Evolutionary conservation across 2,329 filamentous ascomycete genomes (phyloP), one percentile per base, ranked within the genome.

Genomic region (Neurospora sp.): DNA sequence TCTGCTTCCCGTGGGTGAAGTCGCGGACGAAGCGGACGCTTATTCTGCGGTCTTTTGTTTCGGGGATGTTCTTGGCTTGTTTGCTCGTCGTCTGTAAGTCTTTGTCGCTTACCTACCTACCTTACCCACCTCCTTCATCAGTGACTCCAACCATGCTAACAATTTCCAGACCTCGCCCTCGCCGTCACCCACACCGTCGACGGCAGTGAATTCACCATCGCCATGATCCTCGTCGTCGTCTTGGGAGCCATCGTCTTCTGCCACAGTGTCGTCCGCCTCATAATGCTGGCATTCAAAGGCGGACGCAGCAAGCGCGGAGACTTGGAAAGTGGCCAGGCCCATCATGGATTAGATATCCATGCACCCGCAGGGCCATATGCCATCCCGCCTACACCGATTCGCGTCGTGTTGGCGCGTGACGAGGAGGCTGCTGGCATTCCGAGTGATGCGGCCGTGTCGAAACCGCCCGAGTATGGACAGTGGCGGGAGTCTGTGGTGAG

Each of bases 401-500:
- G 86, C 52, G 92, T 97, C 11, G 87, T 91, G 19, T 84, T 95
- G 66, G 88, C 89, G 2, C 85, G 87, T 52, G 93, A 96, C 76
- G 91, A 94, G 76, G 92, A 93, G 76, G 86, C 87, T 19, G 85
- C 82, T 1, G 86, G 85, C 3, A 78, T 84, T 68, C 84, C 87
- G 70, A 86, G 83, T 68, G 85, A 88, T 71, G 81, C 85, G 0
- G 81, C 82, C 58, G 89, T 89, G 75, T 73, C 84, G 23, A 87
- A 89, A 9, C 93, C 94, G 4, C 93, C 94, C 0, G 93, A 93
- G 2, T 97, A 97, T 77, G 93, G 93, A 0, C 82, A 93, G 0
- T 96, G 93, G 92, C 85, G 93, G 68, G 89, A 90, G 78, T 95
- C 91, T 76, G 92, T 96, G 80, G 90, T 92, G 85, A 79, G 90